phyloP scores from a whole-genome alignment of 2,329 filamentous ascomycete species.

The Chalara sp. region DNA sequence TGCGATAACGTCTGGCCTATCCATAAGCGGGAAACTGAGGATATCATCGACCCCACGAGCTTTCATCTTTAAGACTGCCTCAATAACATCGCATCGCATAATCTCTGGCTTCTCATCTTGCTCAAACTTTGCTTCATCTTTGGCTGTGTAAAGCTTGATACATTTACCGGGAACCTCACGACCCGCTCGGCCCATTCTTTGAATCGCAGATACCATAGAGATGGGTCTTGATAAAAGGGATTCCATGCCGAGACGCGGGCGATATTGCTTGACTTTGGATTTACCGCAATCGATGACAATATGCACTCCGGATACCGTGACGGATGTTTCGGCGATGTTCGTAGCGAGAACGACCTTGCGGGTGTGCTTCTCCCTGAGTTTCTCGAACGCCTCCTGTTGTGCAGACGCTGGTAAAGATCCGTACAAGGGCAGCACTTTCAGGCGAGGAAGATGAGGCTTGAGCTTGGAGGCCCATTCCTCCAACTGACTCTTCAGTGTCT shows the following conservation, averaged over 20 bases:
- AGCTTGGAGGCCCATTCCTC: slow-evolving; percentile 72
- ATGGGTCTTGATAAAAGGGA: slow-evolving; percentile 87
- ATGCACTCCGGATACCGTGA: slow-evolving; percentile 88
- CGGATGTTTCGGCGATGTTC: slow-evolving; percentile 97
- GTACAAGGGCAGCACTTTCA: slow-evolving; percentile 73
- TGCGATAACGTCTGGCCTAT: slow-evolving; percentile 68
- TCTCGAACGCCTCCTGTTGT: slow-evolving; percentile 80
- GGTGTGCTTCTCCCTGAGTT: slow-evolving; percentile 62
- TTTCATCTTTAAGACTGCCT: slow-evolving; percentile 88
- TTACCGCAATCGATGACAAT: slow-evolving; percentile 92
- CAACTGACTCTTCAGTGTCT: slow-evolving; percentile 70
- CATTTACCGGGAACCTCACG: slow-evolving; percentile 89
- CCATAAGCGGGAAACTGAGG: slow-evolving; percentile 76
- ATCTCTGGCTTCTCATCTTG: slow-evolving; percentile 83
- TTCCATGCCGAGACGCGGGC: slow-evolving; percentile 77
- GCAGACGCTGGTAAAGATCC: slow-evolving; percentile 82
- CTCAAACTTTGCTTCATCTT: slow-evolving; percentile 62
- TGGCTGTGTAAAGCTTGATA: slow-evolving; percentile 80
- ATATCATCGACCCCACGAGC: slow-evolving; percentile 81
- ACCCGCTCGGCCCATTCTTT: slow-evolving; percentile 85
- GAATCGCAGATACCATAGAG: slow-evolving; percentile 87
- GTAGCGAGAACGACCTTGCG: slow-evolving; percentile 89
- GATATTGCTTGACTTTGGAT: slow-evolving; percentile 88
- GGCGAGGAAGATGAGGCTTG: slow-evolving; percentile 65
- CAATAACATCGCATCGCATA: slow-evolving; percentile 78